Conservation (phyloP, 257 asterid genomes). For the Ballota nigra region DNA sequence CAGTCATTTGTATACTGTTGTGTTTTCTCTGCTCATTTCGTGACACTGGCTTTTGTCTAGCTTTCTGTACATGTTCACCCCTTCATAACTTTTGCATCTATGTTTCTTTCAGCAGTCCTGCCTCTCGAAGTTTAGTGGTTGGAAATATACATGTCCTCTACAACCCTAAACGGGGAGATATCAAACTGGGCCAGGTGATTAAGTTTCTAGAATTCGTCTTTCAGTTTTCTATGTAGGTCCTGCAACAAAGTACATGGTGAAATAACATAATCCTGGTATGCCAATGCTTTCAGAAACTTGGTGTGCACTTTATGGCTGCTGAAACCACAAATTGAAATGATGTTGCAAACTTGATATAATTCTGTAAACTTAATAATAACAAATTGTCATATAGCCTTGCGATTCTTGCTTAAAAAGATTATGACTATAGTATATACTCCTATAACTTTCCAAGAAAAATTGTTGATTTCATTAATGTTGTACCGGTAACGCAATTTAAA, state of each 20-base stretch:
- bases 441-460: not conserved
- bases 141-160: conserved; percentile 84
- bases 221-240: not conserved
- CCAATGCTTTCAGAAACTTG: conserved; percentile 5
- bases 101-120: conserved; percentile 32
- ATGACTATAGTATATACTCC: not conserved
- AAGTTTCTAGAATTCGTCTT: conserved; percentile 15
- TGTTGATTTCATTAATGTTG: not conserved
- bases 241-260: conserved; percentile 6
- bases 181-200: conserved; percentile 88
- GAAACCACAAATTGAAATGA: conserved; percentile 2
- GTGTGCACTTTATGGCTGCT: not conserved
- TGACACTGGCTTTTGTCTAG: conserved; percentile 4
- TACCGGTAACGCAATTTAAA: not conserved
- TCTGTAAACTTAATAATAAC: not conserved
- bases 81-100: conserved; percentile 19
- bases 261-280: conserved; percentile 7
- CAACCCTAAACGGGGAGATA: conserved; percentile 91
- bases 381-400: not conserved
- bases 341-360: not conserved
- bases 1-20: not conserved
- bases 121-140: conserved; percentile 51
- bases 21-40: conserved; percentile 7
- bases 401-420: not conserved
- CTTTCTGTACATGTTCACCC: not conserved